Conservation (phyloP, 1,284 basidiomycete species). For the Ganoderma leucocontextum region DNA sequence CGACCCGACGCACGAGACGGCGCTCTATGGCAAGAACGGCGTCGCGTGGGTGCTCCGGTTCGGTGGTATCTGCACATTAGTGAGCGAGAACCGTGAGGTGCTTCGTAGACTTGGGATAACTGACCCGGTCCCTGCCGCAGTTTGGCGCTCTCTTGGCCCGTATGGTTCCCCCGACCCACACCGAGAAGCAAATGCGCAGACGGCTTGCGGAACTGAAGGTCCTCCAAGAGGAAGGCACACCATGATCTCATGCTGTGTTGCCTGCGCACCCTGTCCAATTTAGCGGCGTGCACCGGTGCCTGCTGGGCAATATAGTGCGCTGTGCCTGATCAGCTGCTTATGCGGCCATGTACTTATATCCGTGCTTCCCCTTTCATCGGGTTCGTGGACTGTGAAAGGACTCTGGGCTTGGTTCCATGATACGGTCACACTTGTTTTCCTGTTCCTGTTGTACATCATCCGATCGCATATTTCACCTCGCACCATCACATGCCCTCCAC, state of each 20-base stretch:
- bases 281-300: background rate
- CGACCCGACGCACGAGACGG: constrained; percentile 55
- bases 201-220: constrained; percentile 82
- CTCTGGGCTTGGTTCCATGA: constrained; percentile 7
- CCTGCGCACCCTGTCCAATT: constrained; percentile 23
- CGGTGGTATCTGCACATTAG: constrained; percentile 85
- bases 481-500: constrained; percentile 28
- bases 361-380: constrained; percentile 7
- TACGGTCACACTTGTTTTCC: background rate
- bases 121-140: constrained; percentile 37
- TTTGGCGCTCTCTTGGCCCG: constrained; percentile 78
- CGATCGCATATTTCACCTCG: constrained; percentile 20
- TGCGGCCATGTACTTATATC: constrained; percentile 2
- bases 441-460: constrained; percentile 28
- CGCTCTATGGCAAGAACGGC: constrained; percentile 84
- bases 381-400: constrained; percentile 19
- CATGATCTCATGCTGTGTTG: constrained; percentile 42
- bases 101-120: constrained; percentile 1
- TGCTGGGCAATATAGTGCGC: background rate
- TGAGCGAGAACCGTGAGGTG: constrained; percentile 43
- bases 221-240: constrained; percentile 64
- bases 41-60: constrained; percentile 95
- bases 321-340: background rate
- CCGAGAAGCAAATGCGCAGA: constrained; percentile 87
- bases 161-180: constrained; percentile 85